phyloP scores from a whole-genome alignment of 495 filamentous ascomycete genomes.

The Immersiella caudata region DNA sequence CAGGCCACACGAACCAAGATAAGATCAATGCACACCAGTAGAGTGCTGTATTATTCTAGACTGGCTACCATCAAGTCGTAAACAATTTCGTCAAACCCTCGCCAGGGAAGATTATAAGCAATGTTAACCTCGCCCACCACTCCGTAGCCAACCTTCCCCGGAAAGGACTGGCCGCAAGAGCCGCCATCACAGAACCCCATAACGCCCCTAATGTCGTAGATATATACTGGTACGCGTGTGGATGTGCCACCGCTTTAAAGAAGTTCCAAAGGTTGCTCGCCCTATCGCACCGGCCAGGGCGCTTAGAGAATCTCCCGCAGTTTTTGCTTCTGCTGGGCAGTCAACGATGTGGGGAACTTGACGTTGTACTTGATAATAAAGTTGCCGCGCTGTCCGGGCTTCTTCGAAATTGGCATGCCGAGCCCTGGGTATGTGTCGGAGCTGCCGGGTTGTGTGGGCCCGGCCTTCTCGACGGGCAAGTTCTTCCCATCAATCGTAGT shows the following conservation, averaged over 20 bases:
- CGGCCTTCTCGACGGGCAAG: constrained; percentile 70
- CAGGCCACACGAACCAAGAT: too few species aligned
- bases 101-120: neutral
- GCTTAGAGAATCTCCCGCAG: constrained; percentile 72
- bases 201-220: neutral
- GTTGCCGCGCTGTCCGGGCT: constrained; percentile 78
- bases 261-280: neutral
- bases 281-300: neutral
- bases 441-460: constrained; percentile 81
- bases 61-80: neutral
- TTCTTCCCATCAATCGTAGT: constrained; percentile 93
- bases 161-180: neutral
- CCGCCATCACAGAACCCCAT: neutral
- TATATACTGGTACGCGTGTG: neutral
- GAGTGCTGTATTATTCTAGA: neutral
- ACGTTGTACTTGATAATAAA: constrained; percentile 90
- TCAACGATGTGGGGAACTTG: constrained; percentile 80
- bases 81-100: neutral
- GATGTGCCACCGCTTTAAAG: neutral
- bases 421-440: constrained; percentile 78
- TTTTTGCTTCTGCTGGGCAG: constrained; percentile 71
- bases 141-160: neutral
- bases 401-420: constrained; percentile 93
- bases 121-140: neutral
- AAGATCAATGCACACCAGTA: neutral